Evolutionary conservation across 2,329 filamentous ascomycete species (phyloP), one percentile per base, ranked within the genome.

Genomic region (Chrysoporthe cubensis): DNA sequence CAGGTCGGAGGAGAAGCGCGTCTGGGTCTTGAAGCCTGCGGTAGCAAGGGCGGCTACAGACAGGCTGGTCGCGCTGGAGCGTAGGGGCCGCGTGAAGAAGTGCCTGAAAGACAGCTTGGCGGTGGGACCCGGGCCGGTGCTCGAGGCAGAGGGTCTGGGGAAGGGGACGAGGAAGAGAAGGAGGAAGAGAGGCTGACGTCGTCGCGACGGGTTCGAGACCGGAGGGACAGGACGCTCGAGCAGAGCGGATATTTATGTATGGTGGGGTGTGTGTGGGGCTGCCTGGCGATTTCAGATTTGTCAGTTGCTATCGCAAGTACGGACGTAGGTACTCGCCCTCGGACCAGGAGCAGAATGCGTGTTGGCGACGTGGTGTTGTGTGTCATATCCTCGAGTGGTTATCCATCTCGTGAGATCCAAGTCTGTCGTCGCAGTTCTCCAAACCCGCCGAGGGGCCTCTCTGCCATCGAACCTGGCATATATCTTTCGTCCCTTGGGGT

Each of bases 51-150:
- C 91, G 71, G 88, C 90, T 77, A 93, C 86, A 71, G 92, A 88
- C 72, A 94, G 87, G 74, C 93, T 87, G 75, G 88, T 85, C 75
- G 90, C 84, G 79, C 90, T 88, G 74, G 92, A 91, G 81, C 91
- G 88, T 76, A 96, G 85, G 77, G 91, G 88, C 78, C 92, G 89
- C 82, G 88, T 88, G 75, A 95, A 64, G 50, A 64, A 88, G 72
- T 87, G 84, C 80, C 90, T 93, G 84, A 93, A 93, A 87, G 97
- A 97, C 95, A 97, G 87, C 85, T 94, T 97, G 92, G 83, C 90
- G 88, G 85, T 84, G 43, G 34, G 56, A 26, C 40, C 44, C 44
- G 60, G 60, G 16, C 59, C 42, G 59, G 21, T 48, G 42, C 26
- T 52, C 48, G 48, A 52, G 26, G 21, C 21, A 32, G 48, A 48